phyloP scores from a whole-genome alignment of 2,329 filamentous ascomycete genomes.

The Aspergillus brasiliensis region DNA sequence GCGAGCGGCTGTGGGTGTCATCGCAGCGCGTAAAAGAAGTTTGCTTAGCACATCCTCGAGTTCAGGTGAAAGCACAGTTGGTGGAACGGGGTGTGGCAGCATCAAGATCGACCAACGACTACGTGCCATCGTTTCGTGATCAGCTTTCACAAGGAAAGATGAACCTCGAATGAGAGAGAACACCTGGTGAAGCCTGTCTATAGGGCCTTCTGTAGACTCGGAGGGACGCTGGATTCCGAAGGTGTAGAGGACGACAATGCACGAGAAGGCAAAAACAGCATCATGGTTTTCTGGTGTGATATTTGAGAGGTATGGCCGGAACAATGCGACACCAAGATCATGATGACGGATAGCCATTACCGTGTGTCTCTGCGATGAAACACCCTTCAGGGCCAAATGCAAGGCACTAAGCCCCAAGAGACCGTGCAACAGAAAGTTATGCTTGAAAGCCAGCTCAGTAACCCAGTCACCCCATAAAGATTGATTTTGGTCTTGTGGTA shows the following conservation, averaged over 20 bases:
- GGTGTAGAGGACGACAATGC: neutral
- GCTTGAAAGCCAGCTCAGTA: neutral
- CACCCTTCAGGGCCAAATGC: neutral
- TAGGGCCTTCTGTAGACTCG: neutral
- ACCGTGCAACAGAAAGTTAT: neutral
- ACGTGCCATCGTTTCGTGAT: neutral
- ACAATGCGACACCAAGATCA: neutral
- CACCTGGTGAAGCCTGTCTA: neutral
- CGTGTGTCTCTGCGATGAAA: neutral
- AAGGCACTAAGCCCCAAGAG: neutral
- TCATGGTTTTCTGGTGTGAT: neutral
- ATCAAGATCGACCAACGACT: neutral
- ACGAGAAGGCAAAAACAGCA: neutral
- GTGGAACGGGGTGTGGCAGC: neutral
- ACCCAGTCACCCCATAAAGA: neutral
- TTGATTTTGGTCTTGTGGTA: neutral
- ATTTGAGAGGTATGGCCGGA: neutral
- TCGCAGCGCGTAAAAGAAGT: neutral
- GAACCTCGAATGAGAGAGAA: neutral
- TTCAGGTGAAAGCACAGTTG: neutral
- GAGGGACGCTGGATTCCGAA: neutral
- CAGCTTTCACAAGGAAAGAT: neutral
- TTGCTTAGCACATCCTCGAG: neutral
- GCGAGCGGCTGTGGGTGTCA: neutral
- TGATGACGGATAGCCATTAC: neutral